These are phyloP conservation scores for Pythium biforme DNA, from an alignment of 352 stramenopile genomes.

Conservation along the genomic window DNA sequence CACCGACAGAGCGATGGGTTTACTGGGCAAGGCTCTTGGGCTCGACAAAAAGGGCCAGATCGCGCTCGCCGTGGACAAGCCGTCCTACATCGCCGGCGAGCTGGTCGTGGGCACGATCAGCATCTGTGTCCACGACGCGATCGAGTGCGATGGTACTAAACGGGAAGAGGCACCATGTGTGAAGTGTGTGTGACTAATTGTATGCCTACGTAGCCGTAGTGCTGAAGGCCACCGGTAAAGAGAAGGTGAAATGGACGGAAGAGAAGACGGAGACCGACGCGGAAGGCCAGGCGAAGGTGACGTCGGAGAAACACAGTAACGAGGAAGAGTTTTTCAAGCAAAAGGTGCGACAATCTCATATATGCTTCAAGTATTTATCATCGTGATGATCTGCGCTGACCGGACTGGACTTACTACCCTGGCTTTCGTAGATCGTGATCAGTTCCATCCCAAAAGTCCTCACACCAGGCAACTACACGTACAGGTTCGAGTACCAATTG, in stretches of 20 bases:
- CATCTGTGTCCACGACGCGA: conserved; percentile 46
- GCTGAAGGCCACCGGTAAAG: conserved; percentile 61
- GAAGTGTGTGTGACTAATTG: too few species aligned
- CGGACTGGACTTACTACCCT: too few species aligned
- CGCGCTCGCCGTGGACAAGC: conserved; percentile 46
- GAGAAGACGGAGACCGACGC: conserved; percentile 31
- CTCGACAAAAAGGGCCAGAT: conserved; percentile 68
- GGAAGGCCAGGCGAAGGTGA: conserved; percentile 31
- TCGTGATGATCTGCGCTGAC: too few species aligned
- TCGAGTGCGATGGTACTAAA: conserved; percentile 70
- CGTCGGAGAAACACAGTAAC: conserved; percentile 31
- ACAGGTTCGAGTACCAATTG: conserved; percentile 38
- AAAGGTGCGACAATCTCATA: conserved; percentile 27
- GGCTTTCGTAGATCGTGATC: conserved; percentile 35
- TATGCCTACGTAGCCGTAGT: conserved; percentile 68
- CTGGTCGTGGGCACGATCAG: conserved; percentile 54
- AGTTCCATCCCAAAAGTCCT: conserved; percentile 19
- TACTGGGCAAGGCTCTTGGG: conserved; percentile 47
- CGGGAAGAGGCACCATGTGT: too few species aligned
- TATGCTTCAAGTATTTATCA: too few species aligned
- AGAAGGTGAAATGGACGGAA: conserved; percentile 58
- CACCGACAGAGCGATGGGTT: conserved; percentile 44
- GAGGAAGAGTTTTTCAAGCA: conserved; percentile 68
- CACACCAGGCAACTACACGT: conserved; percentile 30
- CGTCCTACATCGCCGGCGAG: conserved; percentile 57